Conservation (phyloP, 257 asterid genomes). For the Gentiana macrophylla region DNA sequence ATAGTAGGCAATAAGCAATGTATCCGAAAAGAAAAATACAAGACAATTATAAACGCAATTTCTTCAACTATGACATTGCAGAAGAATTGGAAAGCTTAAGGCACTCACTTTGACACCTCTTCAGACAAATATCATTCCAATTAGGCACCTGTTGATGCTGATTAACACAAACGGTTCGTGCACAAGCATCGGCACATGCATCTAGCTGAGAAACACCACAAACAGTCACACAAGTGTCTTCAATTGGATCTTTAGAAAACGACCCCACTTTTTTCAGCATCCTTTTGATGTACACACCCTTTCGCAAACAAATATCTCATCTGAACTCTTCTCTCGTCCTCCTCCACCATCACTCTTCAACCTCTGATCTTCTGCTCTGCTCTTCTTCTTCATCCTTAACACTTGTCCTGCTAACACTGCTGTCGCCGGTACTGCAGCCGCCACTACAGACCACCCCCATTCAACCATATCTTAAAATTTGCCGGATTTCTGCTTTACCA, state of each 20-base stretch:
- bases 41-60: background rate
- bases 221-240: conserved; percentile 84
- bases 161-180: conserved; percentile 82
- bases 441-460: conserved; percentile 82
- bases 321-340: conserved; percentile 79
- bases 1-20: too few relatives aligned
- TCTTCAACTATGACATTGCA: conserved; percentile 19
- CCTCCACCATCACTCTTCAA: conserved; percentile 44
- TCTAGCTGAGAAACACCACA: conserved; percentile 96
- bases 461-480: conserved; percentile 51
- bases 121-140: conserved; percentile 91
- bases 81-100: conserved; percentile 50
- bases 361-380: conserved; percentile 61
- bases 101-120: conserved; percentile 90
- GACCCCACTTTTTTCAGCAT: conserved; percentile 94
- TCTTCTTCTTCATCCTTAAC: conserved; percentile 52
- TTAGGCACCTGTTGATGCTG: conserved; percentile 97
- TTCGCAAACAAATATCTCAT: conserved; percentile 82
- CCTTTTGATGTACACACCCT: conserved; percentile 90
- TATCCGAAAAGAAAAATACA: background rate
- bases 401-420: conserved; percentile 81
- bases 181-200: conserved; percentile 96
- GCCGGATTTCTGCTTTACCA: background rate
- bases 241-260: conserved; percentile 90
- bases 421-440: conserved; percentile 84